Base-by-base conservation (phyloP, 192 early-diverging fungal genomes). In the Coemansia aciculifera region DNA sequence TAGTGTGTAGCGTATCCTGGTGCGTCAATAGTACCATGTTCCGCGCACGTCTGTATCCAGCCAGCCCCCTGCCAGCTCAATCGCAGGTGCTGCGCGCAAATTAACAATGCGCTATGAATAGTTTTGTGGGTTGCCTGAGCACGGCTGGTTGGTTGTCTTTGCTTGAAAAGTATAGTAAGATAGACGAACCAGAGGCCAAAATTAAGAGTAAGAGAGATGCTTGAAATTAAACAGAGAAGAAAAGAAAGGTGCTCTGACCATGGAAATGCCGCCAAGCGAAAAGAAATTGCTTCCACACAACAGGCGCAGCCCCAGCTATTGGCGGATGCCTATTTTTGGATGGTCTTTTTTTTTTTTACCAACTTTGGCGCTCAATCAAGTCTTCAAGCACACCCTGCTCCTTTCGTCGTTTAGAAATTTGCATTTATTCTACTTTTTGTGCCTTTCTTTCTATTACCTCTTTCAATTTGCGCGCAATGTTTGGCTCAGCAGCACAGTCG, bases 1-100 rank as follows among this genome's bases (percentile, higher is more conserved):
- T 38, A 11, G 59, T 49, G 60, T 57, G 63, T 23, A 43, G 32
- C 27, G 64, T 15, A 51, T 67, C 69, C 52, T 71, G 74, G 21
- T 59, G 65, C 17, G 69, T 54, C 52, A 77, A 43, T 19, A 77
- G 63, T 34, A 63, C 69, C 74, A 77, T 77, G 42, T 36, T 71
- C 40, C 32, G 27, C 37, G 56, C 39, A 40, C 62, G n/a, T 63
- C 5, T 43, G 31, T 29, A 27, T 40, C 24, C 31, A 19, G 39
- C 56, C 27, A 59, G 63, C 63, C 36, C 59, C 59, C 48, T 17
- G 63, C 69, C 42, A 31, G 46, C 49, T 37, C 43, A 61, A 69
- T 32, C 48, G 49, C 43, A 21, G 23, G 59, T 52, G 60, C 64
- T 54, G 64, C 31, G 21, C 21, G 46, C 31, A 37, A 64, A 51